Evolutionary conservation across 139 green algal genomes (phyloP), one percentile per base, ranked within the genome.

Genomic region (Haematococcus sp.): DNA sequence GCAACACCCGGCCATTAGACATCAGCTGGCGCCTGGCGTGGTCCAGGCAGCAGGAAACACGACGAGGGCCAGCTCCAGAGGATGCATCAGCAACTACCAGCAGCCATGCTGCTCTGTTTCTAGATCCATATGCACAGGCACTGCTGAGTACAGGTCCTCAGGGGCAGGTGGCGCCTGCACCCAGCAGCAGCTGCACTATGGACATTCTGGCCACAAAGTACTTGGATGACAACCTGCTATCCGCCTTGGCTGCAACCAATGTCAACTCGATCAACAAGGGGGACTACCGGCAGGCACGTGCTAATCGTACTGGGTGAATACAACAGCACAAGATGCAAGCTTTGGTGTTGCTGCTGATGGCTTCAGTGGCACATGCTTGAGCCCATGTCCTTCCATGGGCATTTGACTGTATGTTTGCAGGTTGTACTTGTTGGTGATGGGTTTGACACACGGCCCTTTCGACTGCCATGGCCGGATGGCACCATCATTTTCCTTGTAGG

Each of bases 401-500:
- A n/a, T n/a, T n/a, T n/a, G n/a, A n/a, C 7, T 49, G 40, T 44
- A 43, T 51, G 31, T 31, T 59, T 32, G 15, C 85, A 95, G 84
- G 86, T 94, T 3, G 88, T 96, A 27, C 72, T 96, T 32, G 16
- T 96, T 34, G 91, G 89, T 3, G 84, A 89, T 69, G 91, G 75
- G 9, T 67, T 93, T 34, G 88, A 94, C 81, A 91, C 85, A 0
- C 85, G 91, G 2, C 87, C 88, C 4, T 91, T 81, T 54, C 76
- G 90, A 1, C 80, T 95, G 72, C 77, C 68, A 1, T 92, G 85
- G 90, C 87, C 88, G 0, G 46, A 75, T 13, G 90, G 90, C 52
- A 93, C 87, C 33, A 59, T 93, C 7, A 71, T 95, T 23, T 95
- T 85, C 82, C 27, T 86, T 25, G 79, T 92, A 34, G 86, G 64